Evolutionary conservation across 495 filamentous ascomycete species (phyloP).

Genomic region (Xylaria scruposa): DNA sequence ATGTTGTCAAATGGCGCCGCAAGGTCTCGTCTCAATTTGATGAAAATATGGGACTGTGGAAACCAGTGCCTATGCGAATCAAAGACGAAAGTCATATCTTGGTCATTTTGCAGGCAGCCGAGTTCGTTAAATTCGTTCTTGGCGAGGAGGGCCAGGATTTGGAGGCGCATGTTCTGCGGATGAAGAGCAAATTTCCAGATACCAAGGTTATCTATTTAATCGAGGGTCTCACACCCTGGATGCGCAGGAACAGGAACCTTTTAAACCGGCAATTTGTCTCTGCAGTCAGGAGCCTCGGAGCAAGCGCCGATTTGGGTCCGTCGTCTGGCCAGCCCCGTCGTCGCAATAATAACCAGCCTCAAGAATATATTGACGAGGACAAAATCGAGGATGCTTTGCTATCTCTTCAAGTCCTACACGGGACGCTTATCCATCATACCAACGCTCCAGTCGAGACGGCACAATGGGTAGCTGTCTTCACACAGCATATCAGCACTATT

Average conservation of each 20-base stretch:
- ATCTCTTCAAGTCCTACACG: slow-evolving; percentile 71
- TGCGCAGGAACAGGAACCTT: slow-evolving; percentile 72
- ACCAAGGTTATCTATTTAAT: slow-evolving; percentile 75
- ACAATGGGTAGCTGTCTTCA: slow-evolving; percentile 80
- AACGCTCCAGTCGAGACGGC: slow-evolving; percentile 66
- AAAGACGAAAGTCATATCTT: slow-evolving; percentile 70
- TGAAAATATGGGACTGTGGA: slow-evolving; percentile 66
- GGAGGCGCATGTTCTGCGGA: slow-evolving; percentile 62
- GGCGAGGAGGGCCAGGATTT: slow-evolving; percentile 55
- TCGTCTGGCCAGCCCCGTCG: slow-evolving; percentile 34
- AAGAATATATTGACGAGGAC: slow-evolving; percentile 71
- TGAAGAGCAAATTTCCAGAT: slow-evolving; percentile 61
- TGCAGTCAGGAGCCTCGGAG: slow-evolving; percentile 65
- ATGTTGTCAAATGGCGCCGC: slow-evolving; percentile 76
- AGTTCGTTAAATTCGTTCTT: slow-evolving; percentile 71
- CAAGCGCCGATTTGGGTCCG: slow-evolving; percentile 17
- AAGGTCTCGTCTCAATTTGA: slow-evolving; percentile 71
- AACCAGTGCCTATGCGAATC: slow-evolving; percentile 66
- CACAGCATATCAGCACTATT: slow-evolving; percentile 78
- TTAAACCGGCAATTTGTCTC: slow-evolving; percentile 71
- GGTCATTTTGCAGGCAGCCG: slow-evolving; percentile 67
- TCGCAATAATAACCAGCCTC: slow-evolving; percentile 51
- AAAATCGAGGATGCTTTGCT: slow-evolving; percentile 77
- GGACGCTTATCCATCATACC: slow-evolving; percentile 77
- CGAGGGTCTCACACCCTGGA: slow-evolving; percentile 71